phyloP scores from a whole-genome alignment of 768 basidiomycete species.

The Hygrophorus pudorinus region DNA sequence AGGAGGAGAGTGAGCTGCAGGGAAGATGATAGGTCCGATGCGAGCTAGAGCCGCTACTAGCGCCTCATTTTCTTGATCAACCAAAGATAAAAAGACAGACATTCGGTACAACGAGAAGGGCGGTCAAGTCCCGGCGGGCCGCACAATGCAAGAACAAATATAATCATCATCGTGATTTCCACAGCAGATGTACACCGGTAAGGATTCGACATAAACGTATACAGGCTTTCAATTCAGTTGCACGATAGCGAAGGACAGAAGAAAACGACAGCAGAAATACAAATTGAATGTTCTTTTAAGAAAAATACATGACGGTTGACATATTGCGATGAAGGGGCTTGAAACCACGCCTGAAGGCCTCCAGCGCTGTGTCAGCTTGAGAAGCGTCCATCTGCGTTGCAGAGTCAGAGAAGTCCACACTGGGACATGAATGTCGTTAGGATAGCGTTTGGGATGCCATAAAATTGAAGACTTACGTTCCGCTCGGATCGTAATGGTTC shows the following conservation, averaged over 20 bases:
- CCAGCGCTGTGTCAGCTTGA: slow-evolving; percentile 31
- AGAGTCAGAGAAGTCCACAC: slow-evolving; percentile 48
- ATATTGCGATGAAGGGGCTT: slow-evolving; percentile 45
- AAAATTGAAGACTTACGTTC: slow-evolving; percentile 10
- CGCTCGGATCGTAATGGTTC: slow-evolving; percentile 66
- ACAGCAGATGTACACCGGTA: too few species aligned
- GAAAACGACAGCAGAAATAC: too few species aligned
- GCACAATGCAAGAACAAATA: too few species aligned
- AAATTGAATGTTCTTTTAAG: slow-evolving; percentile 12
- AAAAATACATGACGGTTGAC: slow-evolving; percentile 51
- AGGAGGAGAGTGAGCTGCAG: neutral
- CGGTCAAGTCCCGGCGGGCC: too few species aligned
- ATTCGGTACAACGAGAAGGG: neutral
- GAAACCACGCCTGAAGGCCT: slow-evolving; percentile 43
- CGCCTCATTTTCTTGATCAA: slow-evolving; percentile 6
- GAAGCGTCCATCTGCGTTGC: slow-evolving; percentile 37
- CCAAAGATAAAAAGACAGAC: slow-evolving; percentile 9
- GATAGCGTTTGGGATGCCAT: too few species aligned
- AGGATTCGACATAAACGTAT: too few species aligned
- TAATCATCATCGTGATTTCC: too few species aligned
- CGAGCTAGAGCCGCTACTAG: slow-evolving; percentile 7
- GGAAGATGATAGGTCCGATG: slow-evolving; percentile 9
- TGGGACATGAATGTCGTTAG: neutral
- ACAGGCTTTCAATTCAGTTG: too few species aligned
- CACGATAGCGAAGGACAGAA: too few species aligned